Conservation (phyloP, 495 filamentous ascomycete species). For the Trichoderma orchidacearum region DNA sequence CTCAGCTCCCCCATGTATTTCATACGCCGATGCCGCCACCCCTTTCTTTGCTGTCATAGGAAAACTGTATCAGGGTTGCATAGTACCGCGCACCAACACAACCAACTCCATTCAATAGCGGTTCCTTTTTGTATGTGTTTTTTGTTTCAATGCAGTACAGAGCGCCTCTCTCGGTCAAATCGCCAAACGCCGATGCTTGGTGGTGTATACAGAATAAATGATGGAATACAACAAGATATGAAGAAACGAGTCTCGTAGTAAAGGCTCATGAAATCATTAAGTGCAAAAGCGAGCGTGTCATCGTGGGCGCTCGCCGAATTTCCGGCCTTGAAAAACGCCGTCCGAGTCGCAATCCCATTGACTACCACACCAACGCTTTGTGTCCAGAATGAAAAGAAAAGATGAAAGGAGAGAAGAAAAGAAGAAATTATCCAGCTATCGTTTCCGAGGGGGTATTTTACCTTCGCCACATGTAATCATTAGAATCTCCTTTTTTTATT, state of each 20-base stretch:
- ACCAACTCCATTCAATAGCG: not conserved
- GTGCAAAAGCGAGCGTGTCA: not conserved
- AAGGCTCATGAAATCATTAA: not conserved
- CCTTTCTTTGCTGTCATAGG: not conserved
- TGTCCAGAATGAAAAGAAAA: not conserved
- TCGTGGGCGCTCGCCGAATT: not conserved
- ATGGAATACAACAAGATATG: not conserved
- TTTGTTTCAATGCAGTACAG: not conserved
- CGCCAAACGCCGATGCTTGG: not conserved
- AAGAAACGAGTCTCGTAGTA: not conserved
- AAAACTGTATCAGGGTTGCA: not conserved
- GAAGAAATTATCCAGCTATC: not conserved
- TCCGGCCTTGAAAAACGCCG: not conserved
- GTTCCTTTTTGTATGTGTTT: not conserved
- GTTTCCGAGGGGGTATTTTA: not conserved
- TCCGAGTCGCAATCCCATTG: not conserved
- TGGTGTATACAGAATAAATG: not conserved
- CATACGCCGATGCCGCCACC: not conserved
- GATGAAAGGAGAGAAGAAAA: not conserved
- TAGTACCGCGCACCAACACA: not conserved
- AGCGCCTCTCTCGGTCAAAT: not conserved
- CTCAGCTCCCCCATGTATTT: not conserved
- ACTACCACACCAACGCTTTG: not conserved
- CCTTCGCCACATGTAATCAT: not conserved
- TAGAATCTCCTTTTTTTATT: not conserved